Evolutionary conservation across 164 flowering plant genomes (phyloP).

Genomic region (Tetrastigma voinierianum): DNA sequence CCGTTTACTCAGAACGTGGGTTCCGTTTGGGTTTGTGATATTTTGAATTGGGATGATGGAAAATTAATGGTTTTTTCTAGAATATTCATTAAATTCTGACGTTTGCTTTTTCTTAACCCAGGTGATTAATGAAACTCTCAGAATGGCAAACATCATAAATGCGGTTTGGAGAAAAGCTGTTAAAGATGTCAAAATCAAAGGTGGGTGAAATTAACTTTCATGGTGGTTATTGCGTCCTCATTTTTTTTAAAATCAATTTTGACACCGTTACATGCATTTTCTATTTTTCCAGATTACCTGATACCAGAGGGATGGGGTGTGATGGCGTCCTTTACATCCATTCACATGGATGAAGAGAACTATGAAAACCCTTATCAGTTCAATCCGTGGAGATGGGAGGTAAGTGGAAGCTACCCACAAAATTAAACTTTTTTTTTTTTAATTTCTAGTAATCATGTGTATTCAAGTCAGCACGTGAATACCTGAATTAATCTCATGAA

Average conservation of each 20-base stretch:
- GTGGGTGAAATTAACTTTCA: slow-evolving; percentile 26
- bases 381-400: slow-evolving; percentile 99
- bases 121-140: slow-evolving; percentile 92
- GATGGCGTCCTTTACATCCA: slow-evolving; percentile 71
- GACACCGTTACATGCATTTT: not conserved
- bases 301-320: slow-evolving; percentile 93
- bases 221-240: not conserved
- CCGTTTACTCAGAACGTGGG: slow-evolving; percentile 91
- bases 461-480: slow-evolving; percentile 4
- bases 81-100: not conserved
- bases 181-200: slow-evolving; percentile 83
- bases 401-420: slow-evolving; percentile 12
- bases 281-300: slow-evolving; percentile 69
- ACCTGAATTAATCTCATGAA: no score
- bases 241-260: not conserved
- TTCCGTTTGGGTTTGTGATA: not conserved
- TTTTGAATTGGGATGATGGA: not conserved
- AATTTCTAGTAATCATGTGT: not conserved
- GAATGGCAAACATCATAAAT: slow-evolving; percentile 85
- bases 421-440: not conserved
- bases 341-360: slow-evolving; percentile 79
- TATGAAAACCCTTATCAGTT: slow-evolving; percentile 77
- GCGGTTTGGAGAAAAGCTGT: slow-evolving; percentile 88
- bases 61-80: not conserved
- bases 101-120: slow-evolving; percentile 14